Evolutionary conservation across 495 filamentous ascomycete genomes (phyloP), one percentile per base, ranked within the genome.

Genomic region (Aspergillus sparsus): DNA sequence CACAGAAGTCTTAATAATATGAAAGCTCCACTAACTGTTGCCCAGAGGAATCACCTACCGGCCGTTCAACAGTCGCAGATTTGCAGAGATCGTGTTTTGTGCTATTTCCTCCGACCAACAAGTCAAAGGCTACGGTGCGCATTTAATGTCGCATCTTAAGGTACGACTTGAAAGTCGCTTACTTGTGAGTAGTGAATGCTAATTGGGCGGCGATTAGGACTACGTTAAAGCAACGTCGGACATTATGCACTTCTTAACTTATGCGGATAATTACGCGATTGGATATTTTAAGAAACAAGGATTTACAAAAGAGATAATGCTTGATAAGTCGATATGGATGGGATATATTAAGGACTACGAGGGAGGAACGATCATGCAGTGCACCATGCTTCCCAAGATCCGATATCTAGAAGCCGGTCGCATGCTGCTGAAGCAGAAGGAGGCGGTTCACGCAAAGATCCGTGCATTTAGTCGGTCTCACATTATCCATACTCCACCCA

Each of bases 291-390:
- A 98, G 72, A 98, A 98, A 73, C 94, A 98, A 73, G 94, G 94
- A 0, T 98, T 98, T 65, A 98, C 95, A 0, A 98, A 98, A 71
- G 93, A 98, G 62, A 98, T 98, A 64, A 97, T 92, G 0, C 84
- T 98, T 2, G 90, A 93, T 46, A 89, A 85, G 68, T 84, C 87
- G 7, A 87, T 90, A 15, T 98, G 94, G 94, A 98, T 98, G 95
- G 94, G 94, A 33, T 98, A 97, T 69, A 98, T 98, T 73, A 98
- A 98, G 74, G 94, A 98, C 73, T 98, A 98, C 73, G 94, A 98
- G 76, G 94, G 94, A 33, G 94, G 94, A 45, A 98, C 94, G 0
- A 96, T 98, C 63, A 98, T 98, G 94, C 94, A 98, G 75, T 98
- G 94, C 72, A 89, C 89, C 49, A 98, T 98, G 94, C 82, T 98